Conservation (phyloP, 23 red algal genomes). For the Gracilariopsis chorda region DNA sequence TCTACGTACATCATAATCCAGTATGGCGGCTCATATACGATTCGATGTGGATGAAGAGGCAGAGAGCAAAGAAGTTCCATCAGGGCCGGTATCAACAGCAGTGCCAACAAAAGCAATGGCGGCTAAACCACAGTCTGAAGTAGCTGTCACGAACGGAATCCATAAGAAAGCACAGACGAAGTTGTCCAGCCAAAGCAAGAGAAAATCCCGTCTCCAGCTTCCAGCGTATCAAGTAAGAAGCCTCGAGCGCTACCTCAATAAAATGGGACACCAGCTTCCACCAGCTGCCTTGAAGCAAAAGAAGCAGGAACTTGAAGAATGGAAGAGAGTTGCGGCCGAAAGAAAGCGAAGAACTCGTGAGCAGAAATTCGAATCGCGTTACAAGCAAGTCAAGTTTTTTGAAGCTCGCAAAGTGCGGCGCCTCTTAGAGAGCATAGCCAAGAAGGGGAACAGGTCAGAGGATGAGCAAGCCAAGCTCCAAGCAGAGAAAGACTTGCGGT, state of each 20-base stretch:
- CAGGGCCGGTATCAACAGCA: not conserved
- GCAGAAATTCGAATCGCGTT: constrained; percentile 1
- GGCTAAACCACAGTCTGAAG: too few relatives aligned
- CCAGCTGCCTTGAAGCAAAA: constrained; percentile 4
- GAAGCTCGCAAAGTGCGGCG: constrained; percentile 53
- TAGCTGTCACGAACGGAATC: not conserved
- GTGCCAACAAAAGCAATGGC: too few relatives aligned
- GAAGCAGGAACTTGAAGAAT: constrained; percentile 36
- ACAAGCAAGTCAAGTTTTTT: constrained; percentile 65
- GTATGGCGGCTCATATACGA: not conserved
- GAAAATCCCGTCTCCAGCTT: not conserved
- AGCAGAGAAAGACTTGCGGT: constrained; percentile 50
- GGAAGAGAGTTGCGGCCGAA: constrained; percentile 22
- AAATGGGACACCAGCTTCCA: constrained; percentile 27
- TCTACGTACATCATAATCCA: not conserved
- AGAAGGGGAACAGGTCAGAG: constrained; percentile 16
- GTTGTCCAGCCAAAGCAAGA: not conserved
- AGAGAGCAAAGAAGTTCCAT: not conserved
- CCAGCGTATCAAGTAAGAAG: constrained; percentile 25
- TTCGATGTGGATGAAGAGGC: not conserved
- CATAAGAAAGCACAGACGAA: not conserved
- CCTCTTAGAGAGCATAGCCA: constrained; percentile 29
- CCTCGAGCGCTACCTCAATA: constrained; percentile 12
- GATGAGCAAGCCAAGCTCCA: constrained; percentile 2
- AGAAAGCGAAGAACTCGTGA: constrained; percentile 39